Evolutionary conservation across 305 asterid species (phyloP).

Genomic region (Plantago rigida): DNA sequence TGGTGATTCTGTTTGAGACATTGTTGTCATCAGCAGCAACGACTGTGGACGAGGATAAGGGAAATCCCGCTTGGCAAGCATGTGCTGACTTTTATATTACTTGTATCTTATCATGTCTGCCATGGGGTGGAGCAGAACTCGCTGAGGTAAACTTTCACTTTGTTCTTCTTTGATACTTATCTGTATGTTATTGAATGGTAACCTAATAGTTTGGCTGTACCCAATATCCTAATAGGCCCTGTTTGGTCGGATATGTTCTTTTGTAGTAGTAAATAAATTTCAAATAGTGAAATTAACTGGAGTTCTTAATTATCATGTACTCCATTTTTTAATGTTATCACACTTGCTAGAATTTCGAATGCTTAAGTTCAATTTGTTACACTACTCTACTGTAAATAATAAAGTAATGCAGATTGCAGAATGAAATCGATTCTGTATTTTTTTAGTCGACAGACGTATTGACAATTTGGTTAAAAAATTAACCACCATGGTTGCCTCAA

Average conservation of each 20-base stretch:
- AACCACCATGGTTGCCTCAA: too few species aligned
- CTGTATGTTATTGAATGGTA: not conserved
- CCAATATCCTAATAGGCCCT: not conserved
- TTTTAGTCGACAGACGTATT: too few species aligned
- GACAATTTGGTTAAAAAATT: too few species aligned
- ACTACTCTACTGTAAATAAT: too few species aligned
- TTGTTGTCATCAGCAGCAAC: constrained; percentile 91
- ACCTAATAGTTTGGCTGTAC: not conserved
- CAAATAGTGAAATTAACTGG: not conserved
- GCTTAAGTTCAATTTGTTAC: too few species aligned
- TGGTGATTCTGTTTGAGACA: constrained; percentile 74
- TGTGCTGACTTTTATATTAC: constrained; percentile 88
- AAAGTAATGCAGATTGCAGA: not conserved
- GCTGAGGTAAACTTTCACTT: constrained; percentile 51
- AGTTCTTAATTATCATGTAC: not conserved
- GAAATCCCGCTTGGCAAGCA: constrained; percentile 98
- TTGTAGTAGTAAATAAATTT: not conserved
- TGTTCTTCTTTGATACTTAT: constrained; percentile 15
- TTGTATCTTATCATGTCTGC: constrained; percentile 83
- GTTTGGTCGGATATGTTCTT: not conserved
- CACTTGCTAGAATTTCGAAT: too few species aligned
- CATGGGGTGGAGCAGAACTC: constrained; percentile 99
- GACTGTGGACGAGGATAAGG: constrained; percentile 92
- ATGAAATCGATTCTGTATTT: not conserved
- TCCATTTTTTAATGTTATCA: too few species aligned